phyloP scores from a whole-genome alignment of 1,139 yeast genomes.

The Geotrichum europaeum region DNA sequence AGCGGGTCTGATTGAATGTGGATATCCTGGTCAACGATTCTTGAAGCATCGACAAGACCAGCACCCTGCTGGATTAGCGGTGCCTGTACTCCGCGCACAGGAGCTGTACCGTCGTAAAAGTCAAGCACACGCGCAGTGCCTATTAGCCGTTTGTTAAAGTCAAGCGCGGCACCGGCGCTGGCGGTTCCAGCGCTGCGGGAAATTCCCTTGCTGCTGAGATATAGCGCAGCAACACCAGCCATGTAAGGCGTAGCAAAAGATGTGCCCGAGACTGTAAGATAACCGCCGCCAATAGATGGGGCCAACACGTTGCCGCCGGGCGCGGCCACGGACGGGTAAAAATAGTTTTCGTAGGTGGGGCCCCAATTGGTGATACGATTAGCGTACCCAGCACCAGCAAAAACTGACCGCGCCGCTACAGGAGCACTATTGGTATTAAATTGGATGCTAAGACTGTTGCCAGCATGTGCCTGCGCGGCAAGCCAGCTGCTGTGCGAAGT shows the following conservation, averaged over 20 bases:
- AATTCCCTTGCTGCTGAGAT: constrained; percentile 16
- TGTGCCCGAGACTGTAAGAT: constrained; percentile 12
- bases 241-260: constrained; percentile 23
- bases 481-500: not conserved
- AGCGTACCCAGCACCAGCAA: constrained; percentile 11
- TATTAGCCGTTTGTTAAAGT: constrained; percentile 13
- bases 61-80: constrained; percentile 26
- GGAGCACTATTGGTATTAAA: constrained; percentile 4
- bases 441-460: not conserved
- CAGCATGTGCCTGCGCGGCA: not conserved
- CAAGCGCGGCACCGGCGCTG: constrained; percentile 2
- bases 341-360: constrained; percentile 23
- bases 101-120: constrained; percentile 11
- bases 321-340: constrained; percentile 24
- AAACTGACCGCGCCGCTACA: not conserved
- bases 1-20: constrained; percentile 16
- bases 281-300: not conserved
- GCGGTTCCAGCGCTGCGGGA: constrained; percentile 10
- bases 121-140: constrained; percentile 16
- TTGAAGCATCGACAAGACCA: constrained; percentile 35
- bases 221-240: constrained; percentile 24
- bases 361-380: constrained; percentile 22
- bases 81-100: constrained; percentile 9
- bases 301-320: constrained; percentile 21
- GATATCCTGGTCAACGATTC: constrained; percentile 35